Conservation (phyloP, 129 eudicot species). For the Saussurea involucrata region DNA sequence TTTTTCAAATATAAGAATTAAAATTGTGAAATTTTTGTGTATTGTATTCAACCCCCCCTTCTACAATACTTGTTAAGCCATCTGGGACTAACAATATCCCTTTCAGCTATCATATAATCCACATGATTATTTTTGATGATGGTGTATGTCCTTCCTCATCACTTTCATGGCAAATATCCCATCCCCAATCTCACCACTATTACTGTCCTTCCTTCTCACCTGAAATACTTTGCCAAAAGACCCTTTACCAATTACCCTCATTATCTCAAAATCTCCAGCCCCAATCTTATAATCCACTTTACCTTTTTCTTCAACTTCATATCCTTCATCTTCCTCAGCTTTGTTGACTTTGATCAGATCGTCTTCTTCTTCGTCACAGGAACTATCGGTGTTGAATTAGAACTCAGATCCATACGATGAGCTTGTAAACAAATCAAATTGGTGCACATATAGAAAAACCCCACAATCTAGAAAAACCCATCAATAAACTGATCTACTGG, state of each 20-base stretch:
- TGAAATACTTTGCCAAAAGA: conserved; percentile 92
- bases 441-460: too few relatives aligned
- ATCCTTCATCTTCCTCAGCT: background rate
- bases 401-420: too few relatives aligned
- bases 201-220: conserved; percentile 58
- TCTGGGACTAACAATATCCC: too few relatives aligned
- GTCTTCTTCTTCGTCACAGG: conserved; percentile 32
- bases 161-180: conserved; percentile 95
- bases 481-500: too few relatives aligned
- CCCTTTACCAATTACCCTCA: conserved; percentile 88
- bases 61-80: too few relatives aligned
- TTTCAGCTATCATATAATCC: conserved; percentile 94
- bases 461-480: too few relatives aligned
- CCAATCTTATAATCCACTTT: conserved; percentile 32
- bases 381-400: conserved; percentile 37
- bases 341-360: conserved; percentile 14
- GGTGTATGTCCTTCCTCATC: conserved; percentile 83
- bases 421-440: too few relatives aligned
- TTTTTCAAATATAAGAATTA: too few relatives aligned
- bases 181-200: conserved; percentile 48
- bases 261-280: conserved; percentile 74
- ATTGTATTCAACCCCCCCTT: too few relatives aligned
- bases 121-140: conserved; percentile 94
- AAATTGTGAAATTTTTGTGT: too few relatives aligned
- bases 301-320: conserved; percentile 20